A percentile compares a stretch with the other conserved stretches of the same genome.
These are phyloP conservation scores for Euptelea pleiosperma DNA, from an alignment of 164 flowering plant species.

Conservation along the genomic window DNA sequence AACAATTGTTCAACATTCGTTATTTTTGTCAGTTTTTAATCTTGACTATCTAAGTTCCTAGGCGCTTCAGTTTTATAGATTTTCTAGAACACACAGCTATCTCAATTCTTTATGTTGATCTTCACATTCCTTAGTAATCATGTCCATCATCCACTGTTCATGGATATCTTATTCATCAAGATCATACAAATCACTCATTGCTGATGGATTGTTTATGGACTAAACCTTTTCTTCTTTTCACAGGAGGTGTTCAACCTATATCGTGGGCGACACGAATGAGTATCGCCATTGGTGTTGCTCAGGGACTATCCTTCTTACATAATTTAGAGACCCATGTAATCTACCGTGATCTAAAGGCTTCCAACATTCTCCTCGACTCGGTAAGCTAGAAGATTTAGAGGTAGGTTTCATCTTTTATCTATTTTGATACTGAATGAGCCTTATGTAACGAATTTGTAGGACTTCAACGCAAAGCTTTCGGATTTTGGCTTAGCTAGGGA, in stretches of 20 bases:
- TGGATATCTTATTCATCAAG: background rate
- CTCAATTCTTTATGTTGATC: too few relatives aligned
- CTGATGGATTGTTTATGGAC: background rate
- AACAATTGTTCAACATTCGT: too few relatives aligned
- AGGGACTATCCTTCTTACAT: conserved; percentile 67
- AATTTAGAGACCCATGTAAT: conserved; percentile 57
- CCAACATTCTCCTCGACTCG: conserved; percentile 77
- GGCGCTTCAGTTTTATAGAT: too few relatives aligned
- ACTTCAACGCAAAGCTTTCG: conserved; percentile 76
- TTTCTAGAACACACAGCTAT: too few relatives aligned
- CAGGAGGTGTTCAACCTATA: conserved; percentile 65
- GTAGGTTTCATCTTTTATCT: background rate
- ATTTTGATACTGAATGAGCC: background rate
- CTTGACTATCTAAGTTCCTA: too few relatives aligned
- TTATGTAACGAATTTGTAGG: conserved; percentile 33
- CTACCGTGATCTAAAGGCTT: conserved; percentile 73
- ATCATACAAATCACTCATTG: background rate
- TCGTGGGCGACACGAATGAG: conserved; percentile 55
- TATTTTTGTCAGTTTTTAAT: too few relatives aligned
- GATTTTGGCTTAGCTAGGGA: conserved; percentile 95
- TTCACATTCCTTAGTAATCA: too few relatives aligned
- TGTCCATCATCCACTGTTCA: background rate
- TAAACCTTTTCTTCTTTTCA: conserved; percentile 9
- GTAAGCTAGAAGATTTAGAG: conserved; percentile 30
- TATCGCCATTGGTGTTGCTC: conserved; percentile 62